Conservation (phyloP, 108 stramenopile genomes). For the Mediolabrus comicus region DNA sequence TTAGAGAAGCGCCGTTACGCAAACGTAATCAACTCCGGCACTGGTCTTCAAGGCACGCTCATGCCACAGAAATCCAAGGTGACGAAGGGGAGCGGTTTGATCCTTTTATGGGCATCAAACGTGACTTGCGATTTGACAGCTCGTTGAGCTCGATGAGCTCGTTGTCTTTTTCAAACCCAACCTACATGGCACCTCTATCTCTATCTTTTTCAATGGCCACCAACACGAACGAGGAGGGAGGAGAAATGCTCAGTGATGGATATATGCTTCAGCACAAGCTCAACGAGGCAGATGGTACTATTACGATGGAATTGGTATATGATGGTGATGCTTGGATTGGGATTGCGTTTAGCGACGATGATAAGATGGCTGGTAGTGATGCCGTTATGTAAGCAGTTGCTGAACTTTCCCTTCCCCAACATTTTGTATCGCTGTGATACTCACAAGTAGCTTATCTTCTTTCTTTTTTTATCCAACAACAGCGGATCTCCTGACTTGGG, state of each 20-base stretch:
- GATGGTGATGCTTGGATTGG: constrained; percentile 23
- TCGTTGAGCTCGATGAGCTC: too few relatives aligned
- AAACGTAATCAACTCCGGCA: neutral
- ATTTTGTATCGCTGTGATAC: too few relatives aligned
- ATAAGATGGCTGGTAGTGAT: neutral
- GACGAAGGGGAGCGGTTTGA: neutral
- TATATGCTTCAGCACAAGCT: neutral
- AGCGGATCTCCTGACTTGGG: neutral
- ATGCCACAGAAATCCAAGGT: too few relatives aligned
- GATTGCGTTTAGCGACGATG: constrained; percentile 27
- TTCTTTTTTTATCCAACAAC: too few relatives aligned
- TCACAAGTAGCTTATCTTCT: too few relatives aligned
- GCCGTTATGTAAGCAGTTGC: neutral
- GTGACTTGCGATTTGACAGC: too few relatives aligned
- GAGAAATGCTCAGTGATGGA: too few relatives aligned
- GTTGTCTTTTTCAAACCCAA: too few relatives aligned
- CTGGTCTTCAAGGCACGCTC: neutral
- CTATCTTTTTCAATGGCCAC: too few relatives aligned
- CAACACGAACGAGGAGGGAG: too few relatives aligned
- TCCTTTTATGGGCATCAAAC: neutral
- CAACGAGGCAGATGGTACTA: neutral
- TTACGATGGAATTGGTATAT: constrained; percentile 5
- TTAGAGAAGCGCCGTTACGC: neutral
- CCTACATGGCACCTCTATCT: too few relatives aligned
- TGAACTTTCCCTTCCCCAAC: too few relatives aligned